Evolutionary conservation across 495 filamentous ascomycete genomes (phyloP), one percentile per base, ranked within the genome.

Genomic region (Neurospora sublineolata): DNA sequence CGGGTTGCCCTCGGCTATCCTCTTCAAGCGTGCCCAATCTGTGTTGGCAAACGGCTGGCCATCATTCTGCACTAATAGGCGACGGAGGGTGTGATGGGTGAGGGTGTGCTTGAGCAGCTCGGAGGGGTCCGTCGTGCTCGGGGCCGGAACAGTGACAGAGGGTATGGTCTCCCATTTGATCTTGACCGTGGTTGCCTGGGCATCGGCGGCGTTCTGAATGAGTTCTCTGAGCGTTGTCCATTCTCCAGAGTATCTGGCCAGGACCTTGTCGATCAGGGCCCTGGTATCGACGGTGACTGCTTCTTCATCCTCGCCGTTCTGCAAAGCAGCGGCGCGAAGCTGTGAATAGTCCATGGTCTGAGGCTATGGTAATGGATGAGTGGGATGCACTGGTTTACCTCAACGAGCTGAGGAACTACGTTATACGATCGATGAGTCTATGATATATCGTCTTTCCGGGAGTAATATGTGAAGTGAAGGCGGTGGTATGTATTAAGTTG

Each of bases 221-320:
- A 98, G 91, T 78, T 99, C 96, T 83, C 96, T 87, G 16, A 98
- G 84, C 8, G 86, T 88, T 20, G 87, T 89, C 89, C 94, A 97
- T 83, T 98, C 94, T 71, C 95, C 94, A 10, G 93, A 95, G 80
- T 99, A 99, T 72, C 95, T 84, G 20, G 95, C 94, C 46, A 99
- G 86, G 1, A 98, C 94, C 81, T 99, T 99, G 80, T 97, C 97
- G 72, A 99, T 97, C 75, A 99, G 83, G 37, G 94, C 96, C 75
- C 96, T 85, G 33, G 95, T 99, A 77, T 99, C 97, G 70, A 98
- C 96, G 0, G 96, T 99, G 41, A 99, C 96, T n/a, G 95, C 96
- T 79, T 97, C 94, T 76, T 97, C 95, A 72, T 95, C 93, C 68
- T 91, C 90, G 37, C 93, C 91, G 58, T 93, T 90, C 58, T 87